These are phyloP conservation scores for Croton setiger DNA, from an alignment of 441 rosid genomes.

Conservation along the genomic window DNA sequence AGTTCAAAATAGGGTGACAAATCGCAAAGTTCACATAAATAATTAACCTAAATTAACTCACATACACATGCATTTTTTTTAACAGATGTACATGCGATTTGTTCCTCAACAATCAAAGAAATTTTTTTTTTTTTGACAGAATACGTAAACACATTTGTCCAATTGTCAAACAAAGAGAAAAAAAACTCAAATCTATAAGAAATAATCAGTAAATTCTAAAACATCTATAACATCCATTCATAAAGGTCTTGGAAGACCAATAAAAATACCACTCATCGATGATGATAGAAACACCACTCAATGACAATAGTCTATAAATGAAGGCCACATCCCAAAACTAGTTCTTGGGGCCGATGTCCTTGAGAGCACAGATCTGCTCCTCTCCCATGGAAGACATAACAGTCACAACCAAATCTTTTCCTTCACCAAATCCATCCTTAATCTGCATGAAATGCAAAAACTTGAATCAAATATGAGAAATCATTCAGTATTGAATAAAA, in stretches of 20 bases:
- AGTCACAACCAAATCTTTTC: conserved; percentile 78
- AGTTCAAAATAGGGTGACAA: too few relatives aligned
- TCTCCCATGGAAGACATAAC: conserved; percentile 97
- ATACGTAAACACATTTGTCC: too few relatives aligned
- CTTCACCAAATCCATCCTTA: conserved; percentile 73
- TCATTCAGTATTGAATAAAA: not conserved
- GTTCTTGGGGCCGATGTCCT: conserved; percentile 82
- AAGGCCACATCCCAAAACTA: conserved; percentile 20
- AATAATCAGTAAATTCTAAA: conserved; percentile 13
- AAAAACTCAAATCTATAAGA: not conserved
- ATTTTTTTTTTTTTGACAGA: too few relatives aligned
- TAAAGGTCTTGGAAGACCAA: conserved; percentile 7
- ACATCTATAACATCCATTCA: too few relatives aligned
- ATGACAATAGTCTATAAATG: conserved; percentile 24
- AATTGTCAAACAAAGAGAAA: too few relatives aligned
- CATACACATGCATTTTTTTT: too few relatives aligned
- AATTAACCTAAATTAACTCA: too few relatives aligned
- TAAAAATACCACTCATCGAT: conserved; percentile 12
- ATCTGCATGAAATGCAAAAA: conserved; percentile 37
- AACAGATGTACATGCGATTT: too few relatives aligned
- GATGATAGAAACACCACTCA: conserved; percentile 16
- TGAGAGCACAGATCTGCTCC: conserved; percentile 89
- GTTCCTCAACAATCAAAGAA: too few relatives aligned
- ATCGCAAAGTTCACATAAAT: too few relatives aligned
- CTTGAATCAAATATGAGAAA: not conserved